Percentiles rank a stretch among this genome's conserved stretches.
phyloP scores from a whole-genome alignment of 163 green algal genomes.

The Prototheca wickerhamii region DNA sequence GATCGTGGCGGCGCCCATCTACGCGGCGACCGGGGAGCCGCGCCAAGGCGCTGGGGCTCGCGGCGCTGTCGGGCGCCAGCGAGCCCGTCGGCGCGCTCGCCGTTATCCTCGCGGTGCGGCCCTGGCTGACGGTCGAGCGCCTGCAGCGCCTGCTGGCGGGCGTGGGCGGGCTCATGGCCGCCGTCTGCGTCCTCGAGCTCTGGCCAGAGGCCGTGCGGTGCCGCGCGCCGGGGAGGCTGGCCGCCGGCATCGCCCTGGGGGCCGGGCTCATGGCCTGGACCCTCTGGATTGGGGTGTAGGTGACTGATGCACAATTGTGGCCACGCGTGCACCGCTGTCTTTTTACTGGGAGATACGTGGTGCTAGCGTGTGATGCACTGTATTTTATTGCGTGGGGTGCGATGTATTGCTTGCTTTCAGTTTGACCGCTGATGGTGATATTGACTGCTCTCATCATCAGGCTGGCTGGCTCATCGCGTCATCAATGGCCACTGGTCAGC shows the following conservation, averaged over 20 bases:
- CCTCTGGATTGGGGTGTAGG: slow-evolving; percentile 24
- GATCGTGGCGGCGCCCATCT: slow-evolving; percentile 78
- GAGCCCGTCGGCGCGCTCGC: slow-evolving; percentile 74
- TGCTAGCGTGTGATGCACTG: too few species aligned
- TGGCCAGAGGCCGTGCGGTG: slow-evolving; percentile 77
- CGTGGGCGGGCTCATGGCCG: slow-evolving; percentile 80
- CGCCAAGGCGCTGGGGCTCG: slow-evolving; percentile 57
- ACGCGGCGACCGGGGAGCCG: slow-evolving; percentile 71
- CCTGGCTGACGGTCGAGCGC: slow-evolving; percentile 50
- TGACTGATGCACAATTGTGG: too few species aligned
- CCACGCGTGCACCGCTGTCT: too few species aligned
- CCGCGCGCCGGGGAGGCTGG: slow-evolving; percentile 47
- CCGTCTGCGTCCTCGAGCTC: slow-evolving; percentile 79
- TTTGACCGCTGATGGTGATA: too few species aligned
- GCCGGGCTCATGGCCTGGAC: slow-evolving; percentile 71
- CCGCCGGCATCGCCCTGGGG: slow-evolving; percentile 51
- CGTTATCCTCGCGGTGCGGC: slow-evolving; percentile 59
- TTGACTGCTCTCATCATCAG: too few species aligned
- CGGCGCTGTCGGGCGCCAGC: slow-evolving; percentile 62
- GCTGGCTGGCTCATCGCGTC: too few species aligned
- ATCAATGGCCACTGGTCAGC: too few species aligned
- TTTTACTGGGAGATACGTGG: too few species aligned
- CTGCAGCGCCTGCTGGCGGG: slow-evolving; percentile 69
- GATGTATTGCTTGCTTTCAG: too few species aligned
- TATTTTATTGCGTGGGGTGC: too few species aligned